Conservation (phyloP, 768 basidiomycete genomes). For the Rhodosporidiobolus odoratus region DNA sequence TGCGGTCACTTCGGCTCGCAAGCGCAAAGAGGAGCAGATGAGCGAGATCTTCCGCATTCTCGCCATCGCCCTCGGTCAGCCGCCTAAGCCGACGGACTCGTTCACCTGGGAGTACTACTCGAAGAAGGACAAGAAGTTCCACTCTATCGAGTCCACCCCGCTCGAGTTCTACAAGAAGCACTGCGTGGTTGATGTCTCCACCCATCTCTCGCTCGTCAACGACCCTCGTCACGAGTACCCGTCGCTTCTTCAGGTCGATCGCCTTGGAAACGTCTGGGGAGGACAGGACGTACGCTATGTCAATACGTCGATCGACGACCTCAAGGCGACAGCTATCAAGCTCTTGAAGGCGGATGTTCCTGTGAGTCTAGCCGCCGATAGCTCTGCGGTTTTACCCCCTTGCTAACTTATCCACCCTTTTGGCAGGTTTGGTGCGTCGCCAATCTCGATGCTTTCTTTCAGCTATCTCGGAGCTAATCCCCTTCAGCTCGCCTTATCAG, state of each 20-base stretch:
- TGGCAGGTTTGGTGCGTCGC: slow-evolving; percentile 41
- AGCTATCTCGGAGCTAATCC: neutral
- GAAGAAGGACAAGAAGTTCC: slow-evolving; percentile 59
- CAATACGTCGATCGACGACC: slow-evolving; percentile 43
- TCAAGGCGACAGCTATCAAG: slow-evolving; percentile 76
- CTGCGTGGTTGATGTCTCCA: slow-evolving; percentile 52
- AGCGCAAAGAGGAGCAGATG: slow-evolving; percentile 79
- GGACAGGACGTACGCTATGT: slow-evolving; percentile 70
- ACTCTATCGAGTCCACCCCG: slow-evolving; percentile 67
- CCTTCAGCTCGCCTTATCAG: slow-evolving; percentile 45
- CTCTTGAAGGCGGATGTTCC: slow-evolving; percentile 37
- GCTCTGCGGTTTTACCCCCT: neutral
- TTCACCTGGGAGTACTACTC: slow-evolving; percentile 89
- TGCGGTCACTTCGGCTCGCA: slow-evolving; percentile 55
- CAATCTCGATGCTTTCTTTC: slow-evolving; percentile 58
- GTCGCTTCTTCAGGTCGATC: slow-evolving; percentile 83
- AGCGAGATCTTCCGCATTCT: slow-evolving; percentile 77
- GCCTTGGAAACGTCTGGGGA: slow-evolving; percentile 87
- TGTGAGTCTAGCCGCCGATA: slow-evolving; percentile 44
- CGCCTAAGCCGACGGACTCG: slow-evolving; percentile 63
- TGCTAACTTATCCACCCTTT: neutral
- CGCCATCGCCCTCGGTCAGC: slow-evolving; percentile 77
- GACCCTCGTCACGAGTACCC: slow-evolving; percentile 79
- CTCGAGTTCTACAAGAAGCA: slow-evolving; percentile 65
- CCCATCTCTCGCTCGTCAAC: slow-evolving; percentile 79